These are phyloP conservation scores for Cryptococcus sp. DNA, from an alignment of 1,284 basidiomycete species.

Conservation along the genomic window DNA sequence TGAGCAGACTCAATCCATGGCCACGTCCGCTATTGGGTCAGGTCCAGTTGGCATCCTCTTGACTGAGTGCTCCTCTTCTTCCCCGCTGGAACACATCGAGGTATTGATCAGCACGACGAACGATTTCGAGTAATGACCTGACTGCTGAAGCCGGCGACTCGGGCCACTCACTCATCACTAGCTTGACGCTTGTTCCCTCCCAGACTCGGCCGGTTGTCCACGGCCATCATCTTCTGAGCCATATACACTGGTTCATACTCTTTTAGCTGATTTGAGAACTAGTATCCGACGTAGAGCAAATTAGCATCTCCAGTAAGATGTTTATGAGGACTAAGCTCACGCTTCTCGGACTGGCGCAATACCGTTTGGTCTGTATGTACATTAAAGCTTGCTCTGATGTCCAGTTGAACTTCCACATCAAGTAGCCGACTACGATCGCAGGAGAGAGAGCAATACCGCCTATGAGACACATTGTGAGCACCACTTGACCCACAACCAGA, in stretches of 20 bases:
- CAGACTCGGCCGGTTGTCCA: background rate
- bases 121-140: no score
- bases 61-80: no score
- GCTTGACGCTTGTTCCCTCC: constrained; percentile 13
- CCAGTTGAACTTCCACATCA: constrained; percentile 78
- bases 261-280: constrained; percentile 84
- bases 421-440: constrained; percentile 86
- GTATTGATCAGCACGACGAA: no score
- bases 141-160: no score
- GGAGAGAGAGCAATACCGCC: constrained; percentile 85
- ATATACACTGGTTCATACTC: constrained; percentile 82
- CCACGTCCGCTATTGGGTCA: no score
- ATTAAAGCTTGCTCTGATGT: constrained; percentile 77
- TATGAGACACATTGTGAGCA: constrained; percentile 40
- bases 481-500: background rate
- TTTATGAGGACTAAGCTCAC: constrained; percentile 28
- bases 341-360: constrained; percentile 84
- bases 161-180: constrained; percentile 17
- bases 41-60: no score
- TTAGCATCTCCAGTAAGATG: constrained; percentile 3
- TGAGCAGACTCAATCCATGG: no score
- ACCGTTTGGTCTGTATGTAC: constrained; percentile 82
- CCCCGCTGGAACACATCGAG: no score
- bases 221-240: constrained; percentile 36
- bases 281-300: constrained; percentile 29